These are phyloP conservation scores for Epichloe typhina DNA, from an alignment of 2,329 filamentous ascomycete genomes.

Conservation along the genomic window DNA sequence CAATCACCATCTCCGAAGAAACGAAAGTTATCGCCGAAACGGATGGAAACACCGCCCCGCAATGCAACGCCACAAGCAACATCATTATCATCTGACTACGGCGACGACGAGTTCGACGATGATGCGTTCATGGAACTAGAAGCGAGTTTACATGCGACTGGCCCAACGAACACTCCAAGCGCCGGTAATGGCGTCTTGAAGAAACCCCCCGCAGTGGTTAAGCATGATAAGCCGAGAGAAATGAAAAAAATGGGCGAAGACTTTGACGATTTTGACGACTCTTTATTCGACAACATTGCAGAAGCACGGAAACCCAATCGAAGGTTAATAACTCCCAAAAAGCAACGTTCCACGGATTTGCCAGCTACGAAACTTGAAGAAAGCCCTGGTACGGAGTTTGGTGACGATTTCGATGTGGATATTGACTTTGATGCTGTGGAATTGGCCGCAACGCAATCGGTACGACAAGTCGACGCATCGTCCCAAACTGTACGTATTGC, in stretches of 20 bases:
- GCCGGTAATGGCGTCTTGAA: slow-evolving; percentile 18
- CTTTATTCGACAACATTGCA: slow-evolving; percentile 35
- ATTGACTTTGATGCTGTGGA: slow-evolving; percentile 69
- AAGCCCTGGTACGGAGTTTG: slow-evolving; percentile 20
- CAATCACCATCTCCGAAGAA: slow-evolving; percentile 34
- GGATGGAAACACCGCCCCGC: slow-evolving; percentile 12
- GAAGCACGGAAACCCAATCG: slow-evolving; percentile 4
- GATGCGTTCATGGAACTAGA: slow-evolving; percentile 44
- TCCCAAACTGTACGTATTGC: slow-evolving; percentile 21
- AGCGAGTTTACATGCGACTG: slow-evolving; percentile 22
- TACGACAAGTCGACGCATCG: slow-evolving; percentile 16
- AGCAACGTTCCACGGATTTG: slow-evolving; percentile 4
- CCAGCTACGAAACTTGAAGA: slow-evolving; percentile 4
- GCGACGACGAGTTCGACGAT: slow-evolving; percentile 46
- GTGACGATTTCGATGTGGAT: slow-evolving; percentile 48
- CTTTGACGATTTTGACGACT: slow-evolving; percentile 54
- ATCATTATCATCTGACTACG: slow-evolving; percentile 33
- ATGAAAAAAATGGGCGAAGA: slow-evolving; percentile 28
- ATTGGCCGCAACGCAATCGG: slow-evolving; percentile 57
- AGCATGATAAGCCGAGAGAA: background rate
- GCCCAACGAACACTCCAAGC: slow-evolving; percentile 5
- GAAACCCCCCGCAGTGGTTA: background rate
- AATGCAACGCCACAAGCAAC: slow-evolving; percentile 8
- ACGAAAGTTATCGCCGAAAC: slow-evolving; percentile 15
- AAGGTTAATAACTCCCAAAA: slow-evolving; percentile 5